Evolutionary conservation across 441 rosid species (phyloP).

Genomic region (Syzygium malaccense): DNA sequence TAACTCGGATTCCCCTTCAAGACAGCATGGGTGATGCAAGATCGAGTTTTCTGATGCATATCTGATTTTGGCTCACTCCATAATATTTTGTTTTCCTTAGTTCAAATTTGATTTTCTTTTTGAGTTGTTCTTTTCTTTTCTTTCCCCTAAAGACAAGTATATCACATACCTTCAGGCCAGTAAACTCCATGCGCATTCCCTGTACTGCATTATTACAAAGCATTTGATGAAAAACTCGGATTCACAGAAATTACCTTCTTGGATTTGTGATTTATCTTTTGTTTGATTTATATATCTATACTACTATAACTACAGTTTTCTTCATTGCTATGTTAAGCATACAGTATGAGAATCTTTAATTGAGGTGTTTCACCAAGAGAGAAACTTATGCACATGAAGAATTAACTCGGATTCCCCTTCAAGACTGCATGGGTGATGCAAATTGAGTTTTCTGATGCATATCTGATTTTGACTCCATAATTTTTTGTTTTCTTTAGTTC

Average conservation of each 20-base stretch:
- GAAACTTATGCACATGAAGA: slow-evolving; percentile 9
- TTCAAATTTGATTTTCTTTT: not conserved
- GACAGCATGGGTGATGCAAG: slow-evolving; percentile 60
- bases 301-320: not conserved
- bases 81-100: not conserved
- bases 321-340: not conserved
- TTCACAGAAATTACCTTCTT: not conserved
- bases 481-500: not conserved
- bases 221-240: not conserved
- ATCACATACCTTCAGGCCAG: not conserved
- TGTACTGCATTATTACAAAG: not conserved
- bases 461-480: not conserved
- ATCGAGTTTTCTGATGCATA: slow-evolving; percentile 72
- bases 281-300: not conserved
- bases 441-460: slow-evolving; percentile 17
- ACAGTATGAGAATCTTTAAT: not conserved
- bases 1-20: slow-evolving; percentile 90
- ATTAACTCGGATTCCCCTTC: slow-evolving; percentile 22
- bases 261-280: not conserved
- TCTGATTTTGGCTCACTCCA: not conserved
- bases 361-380: not conserved
- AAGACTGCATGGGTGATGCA: slow-evolving; percentile 15
- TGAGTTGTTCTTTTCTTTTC: not conserved
- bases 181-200: not conserved
- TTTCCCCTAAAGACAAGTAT: not conserved